Base-by-base conservation (phyloP, 2,329 filamentous ascomycete species). In the Hypoxylon sp. region DNA sequence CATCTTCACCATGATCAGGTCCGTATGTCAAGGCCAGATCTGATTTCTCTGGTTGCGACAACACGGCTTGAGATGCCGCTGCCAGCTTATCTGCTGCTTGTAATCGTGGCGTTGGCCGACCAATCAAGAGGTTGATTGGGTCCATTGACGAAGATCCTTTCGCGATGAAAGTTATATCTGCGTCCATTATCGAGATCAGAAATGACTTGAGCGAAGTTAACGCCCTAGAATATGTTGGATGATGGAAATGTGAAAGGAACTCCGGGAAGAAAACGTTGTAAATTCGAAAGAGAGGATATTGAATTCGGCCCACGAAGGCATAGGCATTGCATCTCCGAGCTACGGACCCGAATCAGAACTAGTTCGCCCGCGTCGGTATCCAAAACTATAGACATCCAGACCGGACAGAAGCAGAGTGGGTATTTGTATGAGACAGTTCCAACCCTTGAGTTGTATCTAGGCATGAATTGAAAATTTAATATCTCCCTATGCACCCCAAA, bases 1-100 rank as follows among this genome's bases (percentile, higher is more conserved):
- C 80, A 12, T 76, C 73, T 67, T 87, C 83, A 30, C 90, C 90
- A 51, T 83, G 78, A 71, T 90, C 87, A 0, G 89, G 88, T 0
- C 88, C 90, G 71, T 91, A 91, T 32, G 84, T 79, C 45, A 91
- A 79, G 12, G 82, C 88, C 34, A 14, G 21, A 16, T 48, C 58
- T 3, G 52, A 65, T 34, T 43, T 54, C 11, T 56, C 58, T 9
- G 64, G 55, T 8, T 63, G 50, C 27, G 45, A 55, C 23, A 69
- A 37, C 5, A 65, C 46, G 11, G 2, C 30, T 37, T 65, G 57
- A 27, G 67, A 62, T 9, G 67, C 67, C 9, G 32, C 50, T 1
- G 61, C 46, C 6, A 69, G 19, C 30, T 60, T 51, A 2, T 65
- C 61, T 3, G 64, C 54, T 11, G 64, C 64, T 41, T 61, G 67